Evolutionary conservation across 2,329 filamentous ascomycete species (phyloP).

Genomic region (Didymella pinodella): DNA sequence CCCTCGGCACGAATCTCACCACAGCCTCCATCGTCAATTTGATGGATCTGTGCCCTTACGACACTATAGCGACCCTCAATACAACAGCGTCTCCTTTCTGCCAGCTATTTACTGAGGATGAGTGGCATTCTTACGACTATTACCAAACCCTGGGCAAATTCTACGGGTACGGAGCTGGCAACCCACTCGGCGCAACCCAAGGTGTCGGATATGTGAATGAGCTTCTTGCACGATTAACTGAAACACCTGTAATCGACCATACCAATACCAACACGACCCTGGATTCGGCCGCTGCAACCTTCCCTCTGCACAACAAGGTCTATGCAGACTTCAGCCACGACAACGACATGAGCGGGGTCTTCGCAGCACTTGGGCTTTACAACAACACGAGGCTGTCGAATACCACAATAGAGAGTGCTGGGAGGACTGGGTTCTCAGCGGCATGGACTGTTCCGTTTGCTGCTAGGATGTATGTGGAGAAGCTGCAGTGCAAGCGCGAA

Average conservation of each 20-base stretch:
- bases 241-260: conserved; percentile 71
- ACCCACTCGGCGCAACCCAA: conserved; percentile 80
- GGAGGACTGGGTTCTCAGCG: conserved; percentile 73
- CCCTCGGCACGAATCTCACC: conserved; percentile 73
- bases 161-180: conserved; percentile 81
- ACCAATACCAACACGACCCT: conserved; percentile 82
- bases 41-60: conserved; percentile 90
- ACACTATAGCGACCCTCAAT: conserved; percentile 69
- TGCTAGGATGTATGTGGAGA: conserved; percentile 86
- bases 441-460: conserved; percentile 85
- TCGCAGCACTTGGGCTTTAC: conserved; percentile 80
- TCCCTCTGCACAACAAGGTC: conserved; percentile 71
- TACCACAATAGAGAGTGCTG: conserved; percentile 57
- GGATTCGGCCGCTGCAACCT: conserved; percentile 71
- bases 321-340: conserved; percentile 95
- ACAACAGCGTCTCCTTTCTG: conserved; percentile 74
- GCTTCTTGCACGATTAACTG: conserved; percentile 80
- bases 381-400: conserved; percentile 65
- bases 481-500: conserved; percentile 71
- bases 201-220: conserved; percentile 90
- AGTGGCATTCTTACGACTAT: conserved; percentile 85
- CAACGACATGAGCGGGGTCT: conserved; percentile 81
- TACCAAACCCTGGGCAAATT: conserved; percentile 81
- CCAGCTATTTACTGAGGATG: conserved; percentile 71
- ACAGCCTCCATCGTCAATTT: conserved; percentile 70